These are phyloP conservation scores for Pseudogymnoascus sp. DNA, from an alignment of 2,329 filamentous ascomycete genomes.

Conservation along the genomic window DNA sequence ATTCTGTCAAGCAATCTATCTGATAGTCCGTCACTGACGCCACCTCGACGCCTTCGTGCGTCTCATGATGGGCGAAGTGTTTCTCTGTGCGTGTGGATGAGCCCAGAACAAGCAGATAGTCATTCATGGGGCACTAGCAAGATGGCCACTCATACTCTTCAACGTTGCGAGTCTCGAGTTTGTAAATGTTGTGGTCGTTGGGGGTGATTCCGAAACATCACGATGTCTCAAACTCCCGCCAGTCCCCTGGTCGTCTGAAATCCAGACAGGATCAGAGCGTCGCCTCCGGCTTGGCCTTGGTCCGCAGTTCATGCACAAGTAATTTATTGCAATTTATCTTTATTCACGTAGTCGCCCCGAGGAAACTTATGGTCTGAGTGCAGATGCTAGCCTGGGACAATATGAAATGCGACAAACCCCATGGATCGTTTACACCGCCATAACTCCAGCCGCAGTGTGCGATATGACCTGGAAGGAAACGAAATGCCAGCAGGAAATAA, in stretches of 20 bases:
- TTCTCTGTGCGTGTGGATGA: neutral
- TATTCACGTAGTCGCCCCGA: neutral
- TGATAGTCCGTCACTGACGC: constrained; percentile 3
- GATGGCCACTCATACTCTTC: neutral
- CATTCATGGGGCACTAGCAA: neutral
- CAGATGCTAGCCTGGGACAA: neutral
- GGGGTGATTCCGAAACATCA: constrained; percentile 6
- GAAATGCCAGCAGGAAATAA: neutral
- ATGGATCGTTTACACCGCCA: neutral
- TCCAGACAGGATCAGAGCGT: constrained; percentile 5
- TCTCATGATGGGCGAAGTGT: neutral
- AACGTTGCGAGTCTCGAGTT: constrained; percentile 1
- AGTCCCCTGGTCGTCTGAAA: constrained; percentile 1
- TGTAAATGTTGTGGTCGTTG: neutral
- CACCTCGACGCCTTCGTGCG: constrained; percentile 2
- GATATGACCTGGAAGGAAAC: neutral
- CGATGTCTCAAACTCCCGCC: neutral
- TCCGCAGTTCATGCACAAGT: constrained; percentile 6
- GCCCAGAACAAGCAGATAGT: neutral
- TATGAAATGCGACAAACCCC: neutral
- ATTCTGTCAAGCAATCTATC: neutral
- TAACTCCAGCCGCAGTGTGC: neutral
- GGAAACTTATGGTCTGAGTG: neutral
- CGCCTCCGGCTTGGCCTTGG: neutral
- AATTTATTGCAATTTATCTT: constrained; percentile 4